Percentiles rank a stretch among this genome's conserved stretches.
Conservation (phyloP, 192 early-diverging fungal genomes). For the Coemansia aciculifera region DNA sequence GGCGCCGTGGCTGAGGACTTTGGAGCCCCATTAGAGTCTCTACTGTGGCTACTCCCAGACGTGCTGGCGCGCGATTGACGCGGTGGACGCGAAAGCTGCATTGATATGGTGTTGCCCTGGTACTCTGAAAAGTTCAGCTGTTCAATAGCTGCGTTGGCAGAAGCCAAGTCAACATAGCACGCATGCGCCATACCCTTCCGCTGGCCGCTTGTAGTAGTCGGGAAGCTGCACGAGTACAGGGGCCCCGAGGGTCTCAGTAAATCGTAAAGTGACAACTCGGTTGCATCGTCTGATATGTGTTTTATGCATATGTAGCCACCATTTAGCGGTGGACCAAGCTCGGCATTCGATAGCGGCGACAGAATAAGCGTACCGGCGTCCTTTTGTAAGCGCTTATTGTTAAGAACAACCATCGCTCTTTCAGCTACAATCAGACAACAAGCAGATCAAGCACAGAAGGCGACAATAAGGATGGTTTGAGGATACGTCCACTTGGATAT, state of each 20-base stretch:
- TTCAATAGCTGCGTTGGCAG: slow-evolving; percentile 40
- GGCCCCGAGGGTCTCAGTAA: slow-evolving; percentile 51
- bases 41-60: slow-evolving; percentile 7
- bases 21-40: background rate
- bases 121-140: slow-evolving; percentile 54
- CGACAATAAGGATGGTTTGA: background rate
- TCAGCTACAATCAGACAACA: slow-evolving; percentile 40
- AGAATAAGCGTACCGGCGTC: slow-evolving; percentile 38
- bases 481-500: background rate
- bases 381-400: slow-evolving; percentile 33
- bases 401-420: slow-evolving; percentile 49
- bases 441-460: slow-evolving; percentile 2
- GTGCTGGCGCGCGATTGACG: slow-evolving; percentile 25
- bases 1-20: background rate
- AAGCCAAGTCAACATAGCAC: slow-evolving; percentile 37
- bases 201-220: slow-evolving; percentile 15
- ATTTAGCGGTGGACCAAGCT: slow-evolving; percentile 33
- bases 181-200: slow-evolving; percentile 38
- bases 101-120: slow-evolving; percentile 37
- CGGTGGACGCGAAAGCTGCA: slow-evolving; percentile 27
- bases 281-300: slow-evolving; percentile 51
- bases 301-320: slow-evolving; percentile 47
- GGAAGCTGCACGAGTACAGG: slow-evolving; percentile 50
- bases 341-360: slow-evolving; percentile 35
- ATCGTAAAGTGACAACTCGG: slow-evolving; percentile 38